phyloP scores from a whole-genome alignment of 2,329 filamentous ascomycete genomes.

The Arachnomyces sp. region DNA sequence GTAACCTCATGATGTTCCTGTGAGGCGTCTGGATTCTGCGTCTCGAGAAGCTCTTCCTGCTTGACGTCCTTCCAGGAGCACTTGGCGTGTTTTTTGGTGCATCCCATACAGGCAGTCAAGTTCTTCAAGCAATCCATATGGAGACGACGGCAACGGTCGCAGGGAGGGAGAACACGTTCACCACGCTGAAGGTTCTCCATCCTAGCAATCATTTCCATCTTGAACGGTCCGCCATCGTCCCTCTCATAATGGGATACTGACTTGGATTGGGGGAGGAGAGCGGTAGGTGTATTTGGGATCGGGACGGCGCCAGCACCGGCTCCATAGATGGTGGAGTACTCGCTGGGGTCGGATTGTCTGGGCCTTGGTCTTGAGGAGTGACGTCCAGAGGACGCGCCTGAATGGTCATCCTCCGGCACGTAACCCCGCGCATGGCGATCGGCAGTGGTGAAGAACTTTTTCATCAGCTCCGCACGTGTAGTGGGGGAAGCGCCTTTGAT shows the following conservation, averaged over 20 bases:
- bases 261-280: conserved; percentile 42
- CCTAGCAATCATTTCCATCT: conserved; percentile 59
- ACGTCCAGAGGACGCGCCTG: conserved; percentile 18
- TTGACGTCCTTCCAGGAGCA: conserved; percentile 79
- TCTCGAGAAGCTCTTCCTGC: conserved; percentile 53
- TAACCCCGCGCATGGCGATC: conserved; percentile 42
- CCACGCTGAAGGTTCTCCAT: conserved; percentile 69
- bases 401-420: conserved; percentile 19
- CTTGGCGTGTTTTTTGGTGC: conserved; percentile 83
- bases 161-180: conserved; percentile 69
- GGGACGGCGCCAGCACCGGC: conserved; percentile 40
- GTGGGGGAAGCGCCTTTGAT: conserved; percentile 48
- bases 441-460: conserved; percentile 54
- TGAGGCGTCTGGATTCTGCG: conserved; percentile 8
- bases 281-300: conserved; percentile 48
- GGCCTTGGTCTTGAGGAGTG: conserved; percentile 24
- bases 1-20: conserved; percentile 8
- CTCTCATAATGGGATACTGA: conserved; percentile 39
- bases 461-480: conserved; percentile 52
- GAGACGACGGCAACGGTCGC: conserved; percentile 71
- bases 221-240: conserved; percentile 52
- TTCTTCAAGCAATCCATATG: conserved; percentile 79
- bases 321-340: conserved; percentile 32
- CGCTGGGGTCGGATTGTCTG: conserved; percentile 26
- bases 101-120: conserved; percentile 75